Evolutionary conservation across 805 yeast genomes (phyloP), one percentile per base, ranked within the genome.

Genomic region (Teunomyces lycoperdinae): DNA sequence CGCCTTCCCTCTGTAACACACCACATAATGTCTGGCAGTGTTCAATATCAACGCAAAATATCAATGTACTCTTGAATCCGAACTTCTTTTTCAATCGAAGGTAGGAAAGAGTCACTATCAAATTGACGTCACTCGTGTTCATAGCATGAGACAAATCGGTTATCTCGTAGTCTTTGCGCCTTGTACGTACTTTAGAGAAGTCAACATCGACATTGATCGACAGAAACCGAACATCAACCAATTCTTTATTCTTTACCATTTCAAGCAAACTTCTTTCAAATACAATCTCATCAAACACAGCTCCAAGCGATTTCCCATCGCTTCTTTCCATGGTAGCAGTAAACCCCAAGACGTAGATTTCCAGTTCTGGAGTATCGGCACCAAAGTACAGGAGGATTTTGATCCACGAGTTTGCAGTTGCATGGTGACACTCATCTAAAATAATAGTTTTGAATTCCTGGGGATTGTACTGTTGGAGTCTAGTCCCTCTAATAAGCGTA

Each of bases 341-440:
- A 55, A 92, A 89, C 2, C 98, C 97, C 11, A 89, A 71, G 0
- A 89, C 79, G 1, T 81, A 78, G 1, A 84, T 72, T 0, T 67
- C 66, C 48, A 80, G 68, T 0, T 69, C 61, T 0, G 67, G 54
- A 1, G 59, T 57, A 34, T 63, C 56, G 6, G 84, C 84, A 0
- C 71, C 70, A 56, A 91, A 89, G 57, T 87, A 74, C 3, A 71
- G 62, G 45, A 89, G 61, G 1, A 90, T 73, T 28, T 74, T 72
- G 13, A 66, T 40, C 70, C 91, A 92, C 0, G 90, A 74, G 11
- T 63, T 60, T 0, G 96, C 89, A 0, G 87, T 86, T 0, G 96
- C 84, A 64, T 91, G 97, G 60, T 91, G 98, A 35, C 96, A 95
- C 62, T 91, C 98, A 66, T 91, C 98, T 2, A 91, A 73, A 16